Base-by-base conservation (phyloP, 805 yeast species). In the Yarrowia osloensis region DNA sequence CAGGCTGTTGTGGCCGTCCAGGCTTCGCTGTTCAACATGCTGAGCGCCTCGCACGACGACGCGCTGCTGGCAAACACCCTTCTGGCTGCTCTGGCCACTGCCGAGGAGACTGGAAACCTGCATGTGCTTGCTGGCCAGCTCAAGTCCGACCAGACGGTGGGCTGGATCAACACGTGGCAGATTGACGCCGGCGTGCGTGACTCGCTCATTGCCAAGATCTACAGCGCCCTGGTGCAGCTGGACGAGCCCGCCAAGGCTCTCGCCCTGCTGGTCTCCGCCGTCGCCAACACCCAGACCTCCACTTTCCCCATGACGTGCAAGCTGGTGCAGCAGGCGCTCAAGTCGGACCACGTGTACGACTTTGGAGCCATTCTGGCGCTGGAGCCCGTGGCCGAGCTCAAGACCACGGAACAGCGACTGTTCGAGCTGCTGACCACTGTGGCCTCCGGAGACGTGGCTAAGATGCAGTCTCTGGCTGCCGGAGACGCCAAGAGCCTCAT, bases 1-100 rank as follows among this genome's bases (percentile, higher is more conserved):
- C 74, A 72, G 67, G 71, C 76, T 59, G 70, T 73, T 19, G 70
- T 78, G 50, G 73, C 77, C 0, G 77, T 79, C 8, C 70, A 78
- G 59, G 73, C 79, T 59, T 79, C 78, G 69, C 73, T 79, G 46
- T 80, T 80, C 75, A 80, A 79, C 71, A 74, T 78, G 28, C 72
- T 80, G 50, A 72, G 76, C 19, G 66, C 69, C 29, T 6, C 29
- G 9, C 39, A 29, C 29, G 65, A 59, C 22, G 73, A 78, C 31
- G 70, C 73, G 7, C 71, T 73, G 55, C 71, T 77, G 59, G 71
- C 73, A 37, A 67, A 67, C 9, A 78, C 79, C 12, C 76, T 80
- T 69, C 40, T 31, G 65, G 68, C 75, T 54, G 74, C 80, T 28
- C 66, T 80, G 37, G 73, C 74, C 24, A 71, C 76, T 44, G 75